Percentiles rank a stretch among this genome's conserved stretches.
Evolutionary conservation across 345 rosid genomes (phyloP).

Genomic region (Carallia brachiata): DNA sequence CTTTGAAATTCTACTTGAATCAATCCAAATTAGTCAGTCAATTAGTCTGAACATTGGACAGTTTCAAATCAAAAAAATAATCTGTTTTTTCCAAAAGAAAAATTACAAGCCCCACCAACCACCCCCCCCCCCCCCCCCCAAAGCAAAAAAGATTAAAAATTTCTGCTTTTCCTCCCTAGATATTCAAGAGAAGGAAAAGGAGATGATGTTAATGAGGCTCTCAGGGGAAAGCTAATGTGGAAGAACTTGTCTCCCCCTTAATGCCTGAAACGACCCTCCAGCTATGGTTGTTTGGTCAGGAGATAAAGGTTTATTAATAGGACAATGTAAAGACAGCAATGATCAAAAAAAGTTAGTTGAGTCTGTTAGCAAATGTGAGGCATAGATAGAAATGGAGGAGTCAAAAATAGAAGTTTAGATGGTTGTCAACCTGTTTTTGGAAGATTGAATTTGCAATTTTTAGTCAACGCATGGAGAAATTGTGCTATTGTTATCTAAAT

Average conservation of each 20-base stretch:
- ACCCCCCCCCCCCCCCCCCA: not conserved
- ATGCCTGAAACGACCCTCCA: not conserved
- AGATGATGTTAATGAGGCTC: too few relatives aligned
- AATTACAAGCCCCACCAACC: not conserved
- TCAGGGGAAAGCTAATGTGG: not conserved
- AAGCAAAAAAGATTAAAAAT: too few relatives aligned
- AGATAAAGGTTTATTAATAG: not conserved
- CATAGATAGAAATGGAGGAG: not conserved
- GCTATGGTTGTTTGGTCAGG: not conserved
- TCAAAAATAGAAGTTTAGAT: not conserved
- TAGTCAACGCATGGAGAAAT: not conserved
- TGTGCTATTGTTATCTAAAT: not conserved
- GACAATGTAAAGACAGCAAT: not conserved
- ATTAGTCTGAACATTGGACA: too few relatives aligned
- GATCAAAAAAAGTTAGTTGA: not conserved
- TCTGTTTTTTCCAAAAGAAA: not conserved
- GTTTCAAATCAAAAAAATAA: not conserved
- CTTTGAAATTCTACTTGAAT: too few relatives aligned
- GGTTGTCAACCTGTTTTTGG: slow-evolving; percentile 5
- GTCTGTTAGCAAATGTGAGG: slow-evolving; percentile 19
- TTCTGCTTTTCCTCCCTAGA: not conserved
- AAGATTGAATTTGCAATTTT: not conserved
- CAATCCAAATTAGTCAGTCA: too few relatives aligned
- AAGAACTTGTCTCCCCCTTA: not conserved
- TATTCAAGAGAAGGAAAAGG: not conserved